phyloP scores from a whole-genome alignment of 73 alveolate genomes.

The Paramecium sonneborni region DNA sequence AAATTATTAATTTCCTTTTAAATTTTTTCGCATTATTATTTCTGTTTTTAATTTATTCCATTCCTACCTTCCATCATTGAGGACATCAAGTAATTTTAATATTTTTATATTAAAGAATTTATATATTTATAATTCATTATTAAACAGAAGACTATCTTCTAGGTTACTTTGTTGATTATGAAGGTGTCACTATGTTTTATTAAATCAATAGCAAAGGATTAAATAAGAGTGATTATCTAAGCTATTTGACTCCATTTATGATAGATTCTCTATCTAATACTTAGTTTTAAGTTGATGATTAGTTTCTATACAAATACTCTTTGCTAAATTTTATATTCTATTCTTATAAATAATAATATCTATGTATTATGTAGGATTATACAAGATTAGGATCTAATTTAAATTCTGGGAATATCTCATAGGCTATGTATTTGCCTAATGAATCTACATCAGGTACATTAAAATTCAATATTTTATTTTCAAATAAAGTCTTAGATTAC shows the following conservation, averaged over 20 bases:
- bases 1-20: no score
- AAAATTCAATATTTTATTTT: neutral
- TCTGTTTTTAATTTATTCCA: conserved; percentile 68
- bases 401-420: conserved; percentile 35
- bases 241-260: conserved; percentile 16
- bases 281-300: neutral
- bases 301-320: neutral
- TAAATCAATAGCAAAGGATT: neutral
- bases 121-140: neutral
- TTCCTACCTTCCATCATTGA: conserved; percentile 70
- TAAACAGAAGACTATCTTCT: neutral
- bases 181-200: neutral
- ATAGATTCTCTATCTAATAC: neutral
- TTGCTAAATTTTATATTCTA: neutral
- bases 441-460: neutral
- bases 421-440: neutral
- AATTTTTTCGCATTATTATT: neutral
- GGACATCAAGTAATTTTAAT: conserved; percentile 55
- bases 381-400: neutral
- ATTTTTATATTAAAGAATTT: no score
- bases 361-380: neutral
- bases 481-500: neutral
- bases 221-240: conserved; percentile 32
- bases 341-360: conserved; percentile 32
- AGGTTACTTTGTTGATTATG: neutral